Conservation (phyloP, 2,329 filamentous ascomycete species). For the Fusarium brevicatenulatum region DNA sequence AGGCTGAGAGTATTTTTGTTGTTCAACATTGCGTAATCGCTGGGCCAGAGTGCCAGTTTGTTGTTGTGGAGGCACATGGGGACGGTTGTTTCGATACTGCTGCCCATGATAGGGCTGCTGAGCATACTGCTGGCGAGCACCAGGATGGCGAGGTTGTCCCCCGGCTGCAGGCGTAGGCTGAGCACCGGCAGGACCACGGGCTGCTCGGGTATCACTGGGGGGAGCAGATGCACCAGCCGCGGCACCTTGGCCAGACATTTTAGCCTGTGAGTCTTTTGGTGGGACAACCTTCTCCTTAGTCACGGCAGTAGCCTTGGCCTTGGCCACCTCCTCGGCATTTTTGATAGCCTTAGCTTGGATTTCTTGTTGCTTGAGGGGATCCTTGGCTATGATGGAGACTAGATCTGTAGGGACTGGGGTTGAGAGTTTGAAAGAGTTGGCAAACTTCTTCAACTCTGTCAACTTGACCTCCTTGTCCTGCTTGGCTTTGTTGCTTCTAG, state of each 20-base stretch:
- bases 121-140: conserved; percentile 60
- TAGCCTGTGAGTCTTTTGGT: conserved; percentile 59
- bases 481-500: conserved; percentile 66
- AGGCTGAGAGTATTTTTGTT: conserved; percentile 60
- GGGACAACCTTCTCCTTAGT: conserved; percentile 56
- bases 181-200: conserved; percentile 50
- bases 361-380: conserved; percentile 91
- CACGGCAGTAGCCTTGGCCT: conserved; percentile 62
- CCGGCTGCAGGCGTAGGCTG: conserved; percentile 44
- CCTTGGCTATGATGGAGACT: conserved; percentile 95
- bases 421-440: conserved; percentile 90
- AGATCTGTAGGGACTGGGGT: conserved; percentile 92
- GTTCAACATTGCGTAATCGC: conserved; percentile 63
- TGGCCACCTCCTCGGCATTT: conserved; percentile 72
- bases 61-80: conserved; percentile 54
- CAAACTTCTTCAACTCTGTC: conserved; percentile 95
- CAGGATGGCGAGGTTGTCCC: conserved; percentile 57
- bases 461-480: conserved; percentile 91
- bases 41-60: conserved; percentile 59
- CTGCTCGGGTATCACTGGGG: conserved; percentile 44
- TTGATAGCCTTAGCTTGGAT: conserved; percentile 89
- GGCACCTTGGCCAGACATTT: conserved; percentile 43
- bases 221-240: conserved; percentile 29
- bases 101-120: conserved; percentile 59
- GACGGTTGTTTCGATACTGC: conserved; percentile 60